A percentile compares a stretch with the other conserved stretches of the same genome.
Conservation (phyloP, 345 rosid genomes). For the Nasturtium officinale region DNA sequence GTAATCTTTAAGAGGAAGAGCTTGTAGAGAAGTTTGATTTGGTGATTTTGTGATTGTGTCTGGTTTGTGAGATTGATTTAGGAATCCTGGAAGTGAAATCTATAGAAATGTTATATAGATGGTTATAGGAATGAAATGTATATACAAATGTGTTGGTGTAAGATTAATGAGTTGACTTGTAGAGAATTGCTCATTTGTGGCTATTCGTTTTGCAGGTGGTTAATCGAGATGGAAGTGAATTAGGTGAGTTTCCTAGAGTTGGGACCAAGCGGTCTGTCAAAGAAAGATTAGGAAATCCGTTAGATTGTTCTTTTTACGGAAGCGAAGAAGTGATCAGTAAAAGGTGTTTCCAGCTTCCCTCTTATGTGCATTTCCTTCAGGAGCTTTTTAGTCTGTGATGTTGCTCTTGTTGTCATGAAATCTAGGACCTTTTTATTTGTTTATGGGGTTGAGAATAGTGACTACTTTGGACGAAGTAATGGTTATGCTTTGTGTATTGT, state of each 20-base stretch:
- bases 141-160: background rate
- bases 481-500: background rate
- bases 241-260: slow-evolving; percentile 47
- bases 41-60: background rate
- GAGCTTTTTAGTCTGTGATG: slow-evolving; percentile 6
- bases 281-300: slow-evolving; percentile 74
- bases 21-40: background rate
- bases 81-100: background rate
- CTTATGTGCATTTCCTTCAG: slow-evolving; percentile 6
- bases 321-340: slow-evolving; percentile 50
- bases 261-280: slow-evolving; percentile 81
- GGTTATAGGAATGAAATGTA: background rate
- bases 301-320: slow-evolving; percentile 49
- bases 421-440: background rate
- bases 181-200: slow-evolving; percentile 5
- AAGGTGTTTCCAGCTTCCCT: slow-evolving; percentile 50
- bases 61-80: background rate
- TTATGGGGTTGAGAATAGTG: background rate
- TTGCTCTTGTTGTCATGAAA: slow-evolving; percentile 1
- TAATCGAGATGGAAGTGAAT: slow-evolving; percentile 57
- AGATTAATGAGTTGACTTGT: background rate
- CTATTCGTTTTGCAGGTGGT: slow-evolving; percentile 61
- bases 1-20: background rate
- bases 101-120: background rate
- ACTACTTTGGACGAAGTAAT: background rate